A percentile compares a stretch with the other conserved stretches of the same genome.
Evolutionary conservation across 768 basidiomycete genomes (phyloP).

Genomic region (Collybia sordida): DNA sequence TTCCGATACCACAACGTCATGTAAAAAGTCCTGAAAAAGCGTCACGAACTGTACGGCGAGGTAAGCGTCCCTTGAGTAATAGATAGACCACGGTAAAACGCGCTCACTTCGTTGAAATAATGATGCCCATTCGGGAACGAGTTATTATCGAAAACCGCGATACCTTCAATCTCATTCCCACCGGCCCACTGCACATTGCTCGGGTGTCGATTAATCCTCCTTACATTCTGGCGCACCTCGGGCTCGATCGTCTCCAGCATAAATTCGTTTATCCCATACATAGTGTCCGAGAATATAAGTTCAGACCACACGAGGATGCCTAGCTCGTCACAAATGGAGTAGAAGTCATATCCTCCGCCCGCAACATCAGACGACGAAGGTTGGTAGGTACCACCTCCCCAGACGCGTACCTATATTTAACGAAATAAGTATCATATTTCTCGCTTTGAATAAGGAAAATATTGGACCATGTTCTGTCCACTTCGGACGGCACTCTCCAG

Average conservation of each 20-base stretch:
- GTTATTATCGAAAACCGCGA: constrained; percentile 37
- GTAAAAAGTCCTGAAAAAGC: constrained; percentile 53
- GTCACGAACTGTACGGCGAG: constrained; percentile 37
- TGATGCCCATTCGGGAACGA: constrained; percentile 41
- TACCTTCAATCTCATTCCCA: constrained; percentile 61
- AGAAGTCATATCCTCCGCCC: constrained; percentile 54
- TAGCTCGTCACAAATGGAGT: constrained; percentile 57
- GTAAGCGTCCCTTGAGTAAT: neutral
- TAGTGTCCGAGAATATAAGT: constrained; percentile 56
- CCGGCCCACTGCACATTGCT: constrained; percentile 62
- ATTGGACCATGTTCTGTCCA: constrained; percentile 61
- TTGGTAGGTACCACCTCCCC: constrained; percentile 59
- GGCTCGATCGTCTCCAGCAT: constrained; percentile 49
- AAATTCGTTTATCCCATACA: constrained; percentile 57
- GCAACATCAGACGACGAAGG: constrained; percentile 37
- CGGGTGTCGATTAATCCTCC: constrained; percentile 54
- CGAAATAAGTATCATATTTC: neutral
- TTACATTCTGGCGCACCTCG: constrained; percentile 57
- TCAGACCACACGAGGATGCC: constrained; percentile 65
- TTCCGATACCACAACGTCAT: constrained; percentile 46
- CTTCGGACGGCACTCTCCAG: constrained; percentile 53
- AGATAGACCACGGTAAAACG: neutral
- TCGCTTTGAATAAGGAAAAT: neutral
- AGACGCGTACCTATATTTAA: constrained; percentile 46
- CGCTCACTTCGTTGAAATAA: constrained; percentile 47